A percentile compares a stretch with the other conserved stretches of the same genome.
Conservation (phyloP, 352 stramenopile genomes). For the Plasmopara halstedii region DNA sequence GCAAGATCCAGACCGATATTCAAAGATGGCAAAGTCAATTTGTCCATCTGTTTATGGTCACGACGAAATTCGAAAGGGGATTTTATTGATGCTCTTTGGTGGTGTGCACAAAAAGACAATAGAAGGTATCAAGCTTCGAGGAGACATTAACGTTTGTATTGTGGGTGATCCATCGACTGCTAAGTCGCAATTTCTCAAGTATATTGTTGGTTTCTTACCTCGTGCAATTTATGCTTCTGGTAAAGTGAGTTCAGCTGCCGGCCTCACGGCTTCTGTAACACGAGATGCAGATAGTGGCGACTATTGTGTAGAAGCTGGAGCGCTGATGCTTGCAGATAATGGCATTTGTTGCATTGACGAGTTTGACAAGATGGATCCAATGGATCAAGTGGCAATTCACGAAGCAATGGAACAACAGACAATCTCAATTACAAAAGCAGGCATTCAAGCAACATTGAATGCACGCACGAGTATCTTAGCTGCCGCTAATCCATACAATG, state of each 20-base stretch:
- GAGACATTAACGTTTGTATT: conserved; percentile 99
- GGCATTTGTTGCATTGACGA: conserved; percentile 99
- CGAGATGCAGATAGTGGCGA: conserved; percentile 92
- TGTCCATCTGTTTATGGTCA: conserved; percentile 97
- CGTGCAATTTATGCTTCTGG: conserved; percentile 98
- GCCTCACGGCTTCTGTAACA: conserved; percentile 96
- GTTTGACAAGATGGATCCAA: conserved; percentile 98
- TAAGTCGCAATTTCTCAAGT: conserved; percentile 99
- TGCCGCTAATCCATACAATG: conserved; percentile 97
- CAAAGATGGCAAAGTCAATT: conserved; percentile 93
- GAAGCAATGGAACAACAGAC: conserved; percentile 99
- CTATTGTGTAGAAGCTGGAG: conserved; percentile 88
- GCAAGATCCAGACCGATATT: conserved; percentile 83
- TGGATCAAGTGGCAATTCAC: conserved; percentile 98
- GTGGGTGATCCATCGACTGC: conserved; percentile 97
- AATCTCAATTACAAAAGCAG: conserved; percentile 98
- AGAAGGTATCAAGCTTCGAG: conserved; percentile 96
- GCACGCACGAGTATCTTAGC: conserved; percentile 99
- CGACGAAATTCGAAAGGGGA: conserved; percentile 88
- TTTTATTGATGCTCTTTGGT: conserved; percentile 97
- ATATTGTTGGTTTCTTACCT: conserved; percentile 90
- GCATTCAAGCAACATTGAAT: conserved; percentile 98
- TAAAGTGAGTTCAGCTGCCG: conserved; percentile 96
- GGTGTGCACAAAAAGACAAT: conserved; percentile 97
- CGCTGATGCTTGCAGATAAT: conserved; percentile 97